Percentiles rank a stretch among this genome's conserved stretches.
These are phyloP conservation scores for Aschersonia sp. DNA, from an alignment of 2,329 filamentous ascomycete genomes.

Conservation along the genomic window DNA sequence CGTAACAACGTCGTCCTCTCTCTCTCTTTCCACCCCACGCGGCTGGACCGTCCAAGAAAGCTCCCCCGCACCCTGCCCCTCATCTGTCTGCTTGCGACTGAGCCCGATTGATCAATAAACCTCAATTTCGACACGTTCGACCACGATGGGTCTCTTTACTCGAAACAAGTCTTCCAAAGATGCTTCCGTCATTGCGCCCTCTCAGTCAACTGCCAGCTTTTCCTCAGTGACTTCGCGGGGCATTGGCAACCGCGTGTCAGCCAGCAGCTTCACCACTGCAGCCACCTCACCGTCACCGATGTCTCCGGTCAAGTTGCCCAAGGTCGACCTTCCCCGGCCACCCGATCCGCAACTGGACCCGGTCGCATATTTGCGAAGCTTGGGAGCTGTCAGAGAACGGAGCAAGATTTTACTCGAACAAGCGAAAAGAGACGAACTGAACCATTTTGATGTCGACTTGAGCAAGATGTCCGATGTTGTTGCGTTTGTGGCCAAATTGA, in stretches of 20 bases:
- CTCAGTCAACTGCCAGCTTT: conserved; percentile 35
- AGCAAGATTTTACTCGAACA: conserved; percentile 61
- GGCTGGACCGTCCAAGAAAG: not conserved
- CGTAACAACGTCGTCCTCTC: not conserved
- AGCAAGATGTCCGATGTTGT: conserved; percentile 72
- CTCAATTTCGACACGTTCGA: conserved; percentile 1
- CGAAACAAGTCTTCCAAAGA: conserved; percentile 33
- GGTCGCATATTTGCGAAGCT: conserved; percentile 78
- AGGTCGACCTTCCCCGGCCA: conserved; percentile 67
- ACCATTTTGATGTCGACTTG: conserved; percentile 83
- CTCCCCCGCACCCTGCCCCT: conserved; percentile 8
- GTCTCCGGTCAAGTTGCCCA: conserved; percentile 44
- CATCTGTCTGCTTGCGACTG: conserved; percentile 2
- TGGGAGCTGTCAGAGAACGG: conserved; percentile 75
- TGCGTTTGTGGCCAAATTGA: conserved; percentile 78
- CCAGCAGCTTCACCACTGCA: conserved; percentile 27
- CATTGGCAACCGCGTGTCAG: conserved; percentile 35
- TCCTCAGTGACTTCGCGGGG: conserved; percentile 34
- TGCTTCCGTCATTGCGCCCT: conserved; percentile 25
- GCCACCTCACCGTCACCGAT: conserved; percentile 36
- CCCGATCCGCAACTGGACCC: conserved; percentile 83
- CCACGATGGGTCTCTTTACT: conserved; percentile 40
- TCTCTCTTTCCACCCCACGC: not conserved
- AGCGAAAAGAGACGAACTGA: conserved; percentile 61
- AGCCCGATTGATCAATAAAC: conserved; percentile 3